A percentile compares a stretch with the other conserved stretches of the same genome.
phyloP scores from a whole-genome alignment of 2,329 filamentous ascomycete genomes.

The Ustulina deusta region DNA sequence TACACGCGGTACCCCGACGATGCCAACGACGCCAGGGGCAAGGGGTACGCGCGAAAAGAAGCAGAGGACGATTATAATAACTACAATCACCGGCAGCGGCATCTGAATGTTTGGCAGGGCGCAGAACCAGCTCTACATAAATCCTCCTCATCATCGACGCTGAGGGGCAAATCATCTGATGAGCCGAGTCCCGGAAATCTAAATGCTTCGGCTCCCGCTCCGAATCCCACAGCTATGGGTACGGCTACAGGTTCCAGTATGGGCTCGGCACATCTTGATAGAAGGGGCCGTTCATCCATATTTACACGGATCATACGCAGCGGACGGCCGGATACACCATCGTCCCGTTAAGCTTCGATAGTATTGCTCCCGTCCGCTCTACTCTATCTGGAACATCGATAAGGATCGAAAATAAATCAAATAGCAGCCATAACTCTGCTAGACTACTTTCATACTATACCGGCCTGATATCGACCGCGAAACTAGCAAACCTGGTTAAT shows the following conservation, averaged over 20 bases:
- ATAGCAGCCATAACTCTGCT: too few species aligned
- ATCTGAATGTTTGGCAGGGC: conserved; percentile 21
- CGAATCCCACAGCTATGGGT: conserved; percentile 26
- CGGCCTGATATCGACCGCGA: neutral
- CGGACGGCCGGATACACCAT: conserved; percentile 42
- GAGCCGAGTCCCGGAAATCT: conserved; percentile 28
- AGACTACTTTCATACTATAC: neutral
- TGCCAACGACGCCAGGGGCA: conserved; percentile 4
- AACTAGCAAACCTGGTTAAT: neutral
- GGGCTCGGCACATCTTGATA: conserved; percentile 34
- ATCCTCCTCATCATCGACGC: conserved; percentile 29
- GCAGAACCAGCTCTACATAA: conserved; percentile 18
- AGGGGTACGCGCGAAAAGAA: conserved; percentile 21
- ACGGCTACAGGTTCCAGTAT: neutral
- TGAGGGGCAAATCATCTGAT: conserved; percentile 28
- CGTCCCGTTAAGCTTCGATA: conserved; percentile 14
- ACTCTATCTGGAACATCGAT: neutral
- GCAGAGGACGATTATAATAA: conserved; percentile 16
- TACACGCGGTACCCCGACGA: conserved; percentile 30
- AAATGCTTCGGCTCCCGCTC: conserved; percentile 5
- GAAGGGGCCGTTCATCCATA: conserved; percentile 38
- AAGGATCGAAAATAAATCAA: neutral
- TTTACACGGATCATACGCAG: conserved; percentile 46
- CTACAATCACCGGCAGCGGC: conserved; percentile 22
- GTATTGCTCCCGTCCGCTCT: neutral